phyloP scores from a whole-genome alignment of 179 eudicot species.

The Nepenthes alata region DNA sequence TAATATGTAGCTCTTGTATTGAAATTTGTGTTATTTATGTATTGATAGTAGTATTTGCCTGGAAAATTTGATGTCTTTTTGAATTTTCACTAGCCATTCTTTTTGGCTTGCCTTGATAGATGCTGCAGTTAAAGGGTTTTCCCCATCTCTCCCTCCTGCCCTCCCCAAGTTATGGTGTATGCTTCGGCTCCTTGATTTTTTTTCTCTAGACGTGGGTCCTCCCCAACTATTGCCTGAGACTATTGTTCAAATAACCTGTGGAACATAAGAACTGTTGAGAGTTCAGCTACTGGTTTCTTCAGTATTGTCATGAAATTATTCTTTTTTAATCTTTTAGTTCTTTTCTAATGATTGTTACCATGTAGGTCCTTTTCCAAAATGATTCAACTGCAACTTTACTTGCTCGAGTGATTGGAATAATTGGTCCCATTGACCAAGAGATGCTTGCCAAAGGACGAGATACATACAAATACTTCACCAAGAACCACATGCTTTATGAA shows the following conservation, averaged over 20 bases:
- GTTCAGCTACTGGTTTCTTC: background rate
- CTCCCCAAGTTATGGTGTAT: too few species aligned
- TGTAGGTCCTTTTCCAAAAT: slow-evolving; percentile 93
- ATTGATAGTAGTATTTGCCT: too few species aligned
- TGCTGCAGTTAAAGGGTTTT: too few species aligned
- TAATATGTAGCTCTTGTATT: too few species aligned
- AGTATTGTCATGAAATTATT: background rate
- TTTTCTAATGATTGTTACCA: slow-evolving; percentile 4
- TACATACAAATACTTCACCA: slow-evolving; percentile 86
- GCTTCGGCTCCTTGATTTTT: too few species aligned
- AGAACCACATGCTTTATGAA: slow-evolving; percentile 96
- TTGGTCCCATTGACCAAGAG: slow-evolving; percentile 67
- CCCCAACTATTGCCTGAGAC: background rate
- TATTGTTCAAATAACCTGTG: background rate
- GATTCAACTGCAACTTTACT: slow-evolving; percentile 96
- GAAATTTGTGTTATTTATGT: too few species aligned
- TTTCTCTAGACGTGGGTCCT: too few species aligned
- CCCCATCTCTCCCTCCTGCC: too few species aligned
- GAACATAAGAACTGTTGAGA: background rate
- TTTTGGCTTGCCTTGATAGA: too few species aligned
- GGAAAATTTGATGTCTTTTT: background rate
- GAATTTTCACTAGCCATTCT: background rate
- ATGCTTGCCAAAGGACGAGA: slow-evolving; percentile 95
- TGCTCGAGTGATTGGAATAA: slow-evolving; percentile 88
- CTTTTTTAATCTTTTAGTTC: background rate